Percentiles rank a stretch among this genome's conserved stretches.
Conservation (phyloP, 1,284 basidiomycete species). For the Boletus coffeatus region DNA sequence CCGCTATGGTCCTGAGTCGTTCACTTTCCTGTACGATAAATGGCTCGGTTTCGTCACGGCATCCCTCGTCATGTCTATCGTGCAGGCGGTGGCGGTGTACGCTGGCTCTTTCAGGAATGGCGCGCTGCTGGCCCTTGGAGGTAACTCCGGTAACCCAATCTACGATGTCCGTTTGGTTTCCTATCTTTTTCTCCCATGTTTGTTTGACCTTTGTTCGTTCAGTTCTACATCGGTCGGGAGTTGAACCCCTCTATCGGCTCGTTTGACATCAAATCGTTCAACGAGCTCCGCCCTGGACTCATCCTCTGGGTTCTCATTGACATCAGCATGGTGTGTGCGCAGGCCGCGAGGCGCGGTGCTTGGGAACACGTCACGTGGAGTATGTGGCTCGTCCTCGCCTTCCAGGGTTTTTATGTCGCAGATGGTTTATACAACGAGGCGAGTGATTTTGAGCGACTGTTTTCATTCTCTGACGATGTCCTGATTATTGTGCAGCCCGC, state of each 20-base stretch:
- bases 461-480: not conserved
- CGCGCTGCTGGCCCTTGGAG: constrained; percentile 82
- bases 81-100: constrained; percentile 77
- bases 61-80: constrained; percentile 71
- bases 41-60: constrained; percentile 90
- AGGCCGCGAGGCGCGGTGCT: constrained; percentile 77
- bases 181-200: not conserved
- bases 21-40: constrained; percentile 90
- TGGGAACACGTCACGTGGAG: constrained; percentile 74
- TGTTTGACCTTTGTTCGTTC: constrained; percentile 7
- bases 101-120: constrained; percentile 63
- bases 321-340: constrained; percentile 89
- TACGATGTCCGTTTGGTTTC: constrained; percentile 72
- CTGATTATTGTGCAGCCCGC: constrained; percentile 46
- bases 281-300: constrained; percentile 91
- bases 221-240: constrained; percentile 98
- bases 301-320: constrained; percentile 94
- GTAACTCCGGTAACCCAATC: constrained; percentile 84
- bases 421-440: constrained; percentile 92
- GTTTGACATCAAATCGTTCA: constrained; percentile 97
- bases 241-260: constrained; percentile 87
- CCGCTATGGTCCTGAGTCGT: constrained; percentile 70
- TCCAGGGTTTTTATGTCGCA: constrained; percentile 85
- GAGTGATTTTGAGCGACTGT: constrained; percentile 9
- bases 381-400: constrained; percentile 85